Base-by-base conservation (phyloP, 306 rosid genomes). In the Gastrolobium bilobum region DNA sequence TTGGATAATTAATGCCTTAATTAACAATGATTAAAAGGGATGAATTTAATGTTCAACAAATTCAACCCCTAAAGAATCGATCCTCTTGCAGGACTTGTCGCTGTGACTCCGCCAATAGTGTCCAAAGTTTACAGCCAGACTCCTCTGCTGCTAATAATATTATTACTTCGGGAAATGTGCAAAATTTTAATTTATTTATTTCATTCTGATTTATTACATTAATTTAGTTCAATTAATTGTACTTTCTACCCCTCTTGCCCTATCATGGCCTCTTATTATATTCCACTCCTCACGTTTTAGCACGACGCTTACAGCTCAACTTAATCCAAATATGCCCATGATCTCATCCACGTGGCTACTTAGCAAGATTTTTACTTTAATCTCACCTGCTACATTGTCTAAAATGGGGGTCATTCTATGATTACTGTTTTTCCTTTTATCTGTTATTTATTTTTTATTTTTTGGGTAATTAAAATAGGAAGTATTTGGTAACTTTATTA, bases 251-350 rank as follows among this genome's bases (percentile, higher is more conserved):
- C 81, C 76, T 79, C 56, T 68, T 72, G 44, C 56, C 69, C 85
- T 82, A 86, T 88, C 90, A 89, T 87, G 46, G 15, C 79, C 47
- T 61, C 11, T 64, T 89, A 76, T 83, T 86, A 81, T 92, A 90
- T 90, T 90, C 90, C 61, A 53, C 78, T 57, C 30, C 83, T 91
- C 97, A 94, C 97, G 97, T 92, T 91, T 82, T 56, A 56, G 95
- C 97, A 94, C 93, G 97, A 89, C 78, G 93, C 65, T 84, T 86
- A 94, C 97, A 94, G 93, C 97, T 91, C 92, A 87, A 84, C 92
- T 72, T 84, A 51, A 40, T 58, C 72, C 20, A 83, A 64, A 42
- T 40, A 51, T 86, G 77, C 74, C 51, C 68, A 75, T 71, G 83
- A 87, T 84, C 82, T 70, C 68, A 50, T 81, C 93, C 97, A 90